phyloP scores from a whole-genome alignment of 495 filamentous ascomycete species.

The Immersiella caudata region DNA sequence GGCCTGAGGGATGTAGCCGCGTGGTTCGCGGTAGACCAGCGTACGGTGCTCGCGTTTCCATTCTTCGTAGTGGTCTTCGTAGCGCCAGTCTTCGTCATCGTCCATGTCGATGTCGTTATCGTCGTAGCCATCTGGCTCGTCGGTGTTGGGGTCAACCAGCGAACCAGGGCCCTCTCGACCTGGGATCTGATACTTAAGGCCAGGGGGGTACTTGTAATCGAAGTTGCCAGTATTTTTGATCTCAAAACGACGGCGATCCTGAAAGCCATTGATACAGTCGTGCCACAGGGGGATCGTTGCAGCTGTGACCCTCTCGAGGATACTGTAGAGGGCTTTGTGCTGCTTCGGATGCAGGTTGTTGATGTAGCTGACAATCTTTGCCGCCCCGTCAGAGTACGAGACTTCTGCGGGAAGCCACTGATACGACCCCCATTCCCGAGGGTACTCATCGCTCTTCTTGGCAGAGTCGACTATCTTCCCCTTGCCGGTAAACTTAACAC shows the following conservation, averaged over 20 bases:
- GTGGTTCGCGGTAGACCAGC: conserved; percentile 31
- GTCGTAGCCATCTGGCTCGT: neutral
- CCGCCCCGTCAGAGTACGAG: conserved; percentile 47
- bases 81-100: neutral
- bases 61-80: conserved; percentile 6
- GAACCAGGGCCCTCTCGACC: conserved; percentile 15
- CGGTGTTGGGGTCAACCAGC: conserved; percentile 16
- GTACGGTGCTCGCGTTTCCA: conserved; percentile 21
- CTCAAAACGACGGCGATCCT: conserved; percentile 22
- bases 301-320: conserved; percentile 54
- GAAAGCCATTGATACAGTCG: conserved; percentile 27
- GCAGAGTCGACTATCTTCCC: conserved; percentile 33
- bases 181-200: conserved; percentile 23
- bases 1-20: conserved; percentile 16
- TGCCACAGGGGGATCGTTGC: conserved; percentile 57
- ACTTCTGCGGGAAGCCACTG: conserved; percentile 67
- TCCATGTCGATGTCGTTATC: neutral
- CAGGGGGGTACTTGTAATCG: conserved; percentile 25
- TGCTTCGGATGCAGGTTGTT: conserved; percentile 61
- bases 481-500: conserved; percentile 42
- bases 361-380: conserved; percentile 69
- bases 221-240: conserved; percentile 2
- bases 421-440: conserved; percentile 35
- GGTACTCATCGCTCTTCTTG: neutral
- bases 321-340: conserved; percentile 52